Conservation (phyloP, 371 early-diverging fungal genomes). For the Rhizopus arrhizus region DNA sequence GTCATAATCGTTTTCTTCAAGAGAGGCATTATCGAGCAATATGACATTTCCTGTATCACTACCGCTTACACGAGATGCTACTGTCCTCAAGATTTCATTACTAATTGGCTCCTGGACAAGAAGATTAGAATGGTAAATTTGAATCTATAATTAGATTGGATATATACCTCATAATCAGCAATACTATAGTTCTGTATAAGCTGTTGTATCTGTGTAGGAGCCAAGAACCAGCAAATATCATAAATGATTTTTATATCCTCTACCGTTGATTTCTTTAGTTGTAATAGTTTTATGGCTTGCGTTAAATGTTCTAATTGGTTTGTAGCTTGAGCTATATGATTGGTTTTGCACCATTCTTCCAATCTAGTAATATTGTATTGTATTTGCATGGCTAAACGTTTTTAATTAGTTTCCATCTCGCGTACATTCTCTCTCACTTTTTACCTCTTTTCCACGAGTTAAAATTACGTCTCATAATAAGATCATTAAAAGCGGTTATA, state of each 20-base stretch:
- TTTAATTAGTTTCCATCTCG: constrained; percentile 38
- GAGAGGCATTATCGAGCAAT: constrained; percentile 80
- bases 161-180: constrained; percentile 80
- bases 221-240: constrained; percentile 93
- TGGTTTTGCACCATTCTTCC: constrained; percentile 96
- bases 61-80: constrained; percentile 81
- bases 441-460: constrained; percentile 85
- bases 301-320: constrained; percentile 88
- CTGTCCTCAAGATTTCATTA: constrained; percentile 88
- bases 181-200: constrained; percentile 81
- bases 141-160: constrained; percentile 22
- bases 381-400: constrained; percentile 83
- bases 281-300: constrained; percentile 93
- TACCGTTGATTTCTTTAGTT: constrained; percentile 88
- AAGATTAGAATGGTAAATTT: constrained; percentile 1
- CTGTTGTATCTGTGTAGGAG: constrained; percentile 94
- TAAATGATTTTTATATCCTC: constrained; percentile 93
- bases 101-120: constrained; percentile 71
- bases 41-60: constrained; percentile 85
- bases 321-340: constrained; percentile 85
- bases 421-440: constrained; percentile 47
- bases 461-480: constrained; percentile 89
- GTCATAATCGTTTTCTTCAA: constrained; percentile 72
- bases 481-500: constrained; percentile 89
- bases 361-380: constrained; percentile 95